Evolutionary conservation across 768 basidiomycete species (phyloP), one percentile per base, ranked within the genome.

Genomic region (Termitomyces sp.): DNA sequence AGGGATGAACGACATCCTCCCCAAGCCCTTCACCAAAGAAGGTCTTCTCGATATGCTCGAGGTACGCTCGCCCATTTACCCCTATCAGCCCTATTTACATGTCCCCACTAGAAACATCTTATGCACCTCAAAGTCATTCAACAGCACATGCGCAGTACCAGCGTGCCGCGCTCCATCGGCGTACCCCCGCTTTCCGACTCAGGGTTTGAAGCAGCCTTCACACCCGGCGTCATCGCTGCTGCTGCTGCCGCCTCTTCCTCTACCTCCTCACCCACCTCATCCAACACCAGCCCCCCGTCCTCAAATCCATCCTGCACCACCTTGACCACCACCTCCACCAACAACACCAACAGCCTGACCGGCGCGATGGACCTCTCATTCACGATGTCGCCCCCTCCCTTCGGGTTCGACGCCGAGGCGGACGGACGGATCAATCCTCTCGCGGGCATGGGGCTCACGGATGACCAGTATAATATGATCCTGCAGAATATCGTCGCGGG

Each of bases 1-100:
- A 76, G 89, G 94, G 17, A 98, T 98, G 95, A 98, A 95, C 70
- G 95, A 98, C 71, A 89, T 97, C 56, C 75, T 98, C 17, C 90
- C 94, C 8, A 98, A 98, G 70, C 96, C 96, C 3, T 98, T 98
- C 73, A 96, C 91, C n/a, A 92, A 93, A 69, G 86, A 94, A 66
- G 89, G 90, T 15, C 74, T 98, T 31, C 73, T 95, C 47, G 86
- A 88, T 60, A 94, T 98, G 85, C 86, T 98, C 59, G 96, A 98
- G 75, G 90, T 91, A 53, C 28, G 66, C 64, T 49, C 2, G 15
- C 17, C 28, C 53, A 17, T 17, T 15, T 37, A 48, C 11, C 23
- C 26, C n/a, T 31, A 26, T 4, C 41, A 30, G 42, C n/a, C 9
- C 50, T 40, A 6, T 40, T 8, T 44, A 50, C 31, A 52, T 58